Evolutionary conservation across 257 asterid genomes (phyloP).

Genomic region (Nicotiana tabacum): DNA sequence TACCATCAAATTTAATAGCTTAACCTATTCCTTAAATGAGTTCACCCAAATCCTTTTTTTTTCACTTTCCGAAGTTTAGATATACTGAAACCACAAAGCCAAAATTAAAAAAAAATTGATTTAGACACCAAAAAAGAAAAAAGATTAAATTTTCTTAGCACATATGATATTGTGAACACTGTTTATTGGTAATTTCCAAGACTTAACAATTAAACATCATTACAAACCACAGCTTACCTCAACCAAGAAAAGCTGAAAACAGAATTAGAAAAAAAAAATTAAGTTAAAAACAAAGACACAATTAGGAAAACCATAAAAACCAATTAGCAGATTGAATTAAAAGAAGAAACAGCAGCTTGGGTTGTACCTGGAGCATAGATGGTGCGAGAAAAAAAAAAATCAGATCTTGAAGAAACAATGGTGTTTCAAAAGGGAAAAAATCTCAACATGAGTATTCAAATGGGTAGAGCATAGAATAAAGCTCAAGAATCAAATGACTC

Average conservation of each 20-base stretch:
- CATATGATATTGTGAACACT: background rate
- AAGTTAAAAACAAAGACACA: background rate
- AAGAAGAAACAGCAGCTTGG: conserved; percentile 18
- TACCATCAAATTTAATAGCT: background rate
- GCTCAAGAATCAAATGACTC: conserved; percentile 18
- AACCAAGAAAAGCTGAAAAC: background rate
- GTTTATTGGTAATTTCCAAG: background rate
- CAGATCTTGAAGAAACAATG: conserved; percentile 49
- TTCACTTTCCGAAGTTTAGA: background rate
- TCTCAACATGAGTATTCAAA: conserved; percentile 31
- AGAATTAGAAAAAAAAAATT: background rate
- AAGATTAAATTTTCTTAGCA: background rate
- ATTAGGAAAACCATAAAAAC: background rate
- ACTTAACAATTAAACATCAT: background rate
- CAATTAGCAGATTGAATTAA: conserved; percentile 10
- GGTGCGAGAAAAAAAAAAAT: conserved; percentile 23
- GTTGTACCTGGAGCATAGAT: conserved; percentile 25
- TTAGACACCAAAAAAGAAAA: background rate
- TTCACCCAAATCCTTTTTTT: background rate
- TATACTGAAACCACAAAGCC: background rate
- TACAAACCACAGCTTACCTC: background rate
- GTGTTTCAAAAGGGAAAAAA: conserved; percentile 23
- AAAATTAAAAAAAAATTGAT: background rate
- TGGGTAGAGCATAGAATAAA: conserved; percentile 22
- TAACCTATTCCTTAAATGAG: background rate